Evolutionary conservation across 2,329 filamentous ascomycete species (phyloP), one percentile per base, ranked within the genome.

Genomic region (Penicillium sp.): DNA sequence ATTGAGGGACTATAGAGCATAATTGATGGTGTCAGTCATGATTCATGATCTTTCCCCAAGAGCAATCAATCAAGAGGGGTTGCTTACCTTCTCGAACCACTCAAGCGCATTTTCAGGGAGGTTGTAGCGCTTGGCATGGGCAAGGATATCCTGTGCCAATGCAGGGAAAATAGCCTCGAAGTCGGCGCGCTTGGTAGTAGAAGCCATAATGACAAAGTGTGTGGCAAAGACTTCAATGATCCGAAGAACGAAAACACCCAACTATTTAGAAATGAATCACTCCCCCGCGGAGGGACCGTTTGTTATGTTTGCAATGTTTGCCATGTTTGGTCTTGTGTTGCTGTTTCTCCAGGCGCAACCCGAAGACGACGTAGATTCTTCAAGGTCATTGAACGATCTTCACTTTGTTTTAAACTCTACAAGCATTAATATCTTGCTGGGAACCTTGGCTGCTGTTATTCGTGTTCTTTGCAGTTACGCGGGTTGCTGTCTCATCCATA

Each of bases 121-220:
- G 60, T 93, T 92, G 82, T 96, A 96, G 69, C 85, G 82, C 74
- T 86, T 84, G 66, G 89, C 89, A 79, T 94, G 87, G 63, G 86
- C 86, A 66, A 93, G 83, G 57, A 99, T 81, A 70, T 92, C 91
- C 74, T 90, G 84, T 70, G 93, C 86, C 65, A 99, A 86, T 77
- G 88, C 88, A 55, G 91, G 91, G 80, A 93, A 97, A 74, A 97
- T 85, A 45, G 86, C 82, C 83, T 97, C 92, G 75, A 99, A 99
- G 71, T 96, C 88, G 71, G 71, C 70, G 49, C 77, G 76, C 47
- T 89, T 82, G 58, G 93, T 86, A 49, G 88, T 93, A 50, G 89
- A 89, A 66, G 87, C 86, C 82, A 94, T 86, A 47, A 50, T 72
- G 68, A 58, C 27, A 43, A 27, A 39, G 17, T 49, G 31, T 38